Conservation (phyloP, 345 rosid genomes). For the Lumnitzera littorea region DNA sequence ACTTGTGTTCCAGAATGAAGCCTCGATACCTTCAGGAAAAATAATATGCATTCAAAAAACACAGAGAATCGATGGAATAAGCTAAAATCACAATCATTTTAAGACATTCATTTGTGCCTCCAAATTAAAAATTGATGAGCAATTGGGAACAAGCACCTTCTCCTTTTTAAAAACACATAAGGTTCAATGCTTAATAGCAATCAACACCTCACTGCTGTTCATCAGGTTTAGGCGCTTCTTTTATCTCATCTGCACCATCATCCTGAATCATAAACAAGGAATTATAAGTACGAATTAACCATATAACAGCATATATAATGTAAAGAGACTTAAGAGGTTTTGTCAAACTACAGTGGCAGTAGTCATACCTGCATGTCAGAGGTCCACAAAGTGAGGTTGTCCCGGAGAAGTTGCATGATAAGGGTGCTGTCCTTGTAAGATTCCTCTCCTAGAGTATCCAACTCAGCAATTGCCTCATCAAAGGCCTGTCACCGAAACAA, state of each 20-base stretch:
- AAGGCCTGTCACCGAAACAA: constrained; percentile 42
- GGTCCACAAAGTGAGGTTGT: constrained; percentile 95
- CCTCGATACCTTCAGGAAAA: constrained; percentile 16
- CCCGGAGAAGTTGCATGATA: constrained; percentile 98
- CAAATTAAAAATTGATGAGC: constrained; percentile 18
- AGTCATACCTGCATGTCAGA: constrained; percentile 92
- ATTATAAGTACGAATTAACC: neutral
- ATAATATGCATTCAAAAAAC: constrained; percentile 7
- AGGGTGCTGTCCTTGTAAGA: constrained; percentile 95
- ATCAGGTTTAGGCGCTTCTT: constrained; percentile 68
- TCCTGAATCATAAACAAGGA: constrained; percentile 35
- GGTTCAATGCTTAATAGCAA: constrained; percentile 27
- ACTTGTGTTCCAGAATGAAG: constrained; percentile 6
- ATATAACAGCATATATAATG: neutral
- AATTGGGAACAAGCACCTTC: constrained; percentile 47
- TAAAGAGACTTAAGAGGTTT: neutral
- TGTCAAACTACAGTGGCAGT: neutral
- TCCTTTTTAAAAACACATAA: constrained; percentile 46
- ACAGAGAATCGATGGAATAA: constrained; percentile 7
- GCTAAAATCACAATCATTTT: constrained; percentile 22
- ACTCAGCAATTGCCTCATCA: constrained; percentile 88
- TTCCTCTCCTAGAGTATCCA: constrained; percentile 90
- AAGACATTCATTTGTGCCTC: constrained; percentile 40
- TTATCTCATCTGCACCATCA: constrained; percentile 80
- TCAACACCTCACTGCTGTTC: constrained; percentile 36